Evolutionary conservation across 345 rosid genomes (phyloP), one percentile per base, ranked within the genome.

Genomic region (Angophora floribunda): DNA sequence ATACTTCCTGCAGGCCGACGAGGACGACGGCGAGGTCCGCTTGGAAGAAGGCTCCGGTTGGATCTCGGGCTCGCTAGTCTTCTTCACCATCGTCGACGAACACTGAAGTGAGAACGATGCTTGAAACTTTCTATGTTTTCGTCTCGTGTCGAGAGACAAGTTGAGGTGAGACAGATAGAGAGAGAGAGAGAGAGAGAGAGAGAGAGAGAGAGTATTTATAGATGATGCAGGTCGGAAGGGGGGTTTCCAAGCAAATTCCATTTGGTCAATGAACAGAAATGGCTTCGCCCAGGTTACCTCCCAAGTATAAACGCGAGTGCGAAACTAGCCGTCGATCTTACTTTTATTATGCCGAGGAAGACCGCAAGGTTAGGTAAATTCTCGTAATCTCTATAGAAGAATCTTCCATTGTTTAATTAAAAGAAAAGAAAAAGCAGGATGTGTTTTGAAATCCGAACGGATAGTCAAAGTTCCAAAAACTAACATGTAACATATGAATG

Each of bases 1-100:
- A 92, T 93, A 96, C 92, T 95, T 98, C 88, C 30, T 79, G 36
- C 55, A 94, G 87, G 91, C 95, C 87, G 67, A 47, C 52, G 36
- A 36, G 53, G 75, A n/a, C 65, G 87, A 28, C 28, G 87, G 36
- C 5, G 89, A 87, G 26, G 67, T 15, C 51, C 50, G 50, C 6
- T 59, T 26, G 51, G 49, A 0, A 49, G 49, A 0, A 49, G 82
- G 52, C 63, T 49, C 82, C 49, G 47, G 0, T 75, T 19, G 82
- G 82, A 36, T 75, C 82, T 36, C 36, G 49, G 49, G 4, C 2
- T 75, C 82, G 82, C 47, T 75, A 19, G 13, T 75, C 7, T 47
- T 75, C 82, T 75, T 36, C 82, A 75, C 82, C 82, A 75, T 75
- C 19, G 82, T 36, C 24, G 82, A 75, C 9, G 82, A 36, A 9